These are phyloP conservation scores for Sphagnum contortum DNA, from an alignment of 225 moss, liverwort and hornwort species.

Conservation along the genomic window DNA sequence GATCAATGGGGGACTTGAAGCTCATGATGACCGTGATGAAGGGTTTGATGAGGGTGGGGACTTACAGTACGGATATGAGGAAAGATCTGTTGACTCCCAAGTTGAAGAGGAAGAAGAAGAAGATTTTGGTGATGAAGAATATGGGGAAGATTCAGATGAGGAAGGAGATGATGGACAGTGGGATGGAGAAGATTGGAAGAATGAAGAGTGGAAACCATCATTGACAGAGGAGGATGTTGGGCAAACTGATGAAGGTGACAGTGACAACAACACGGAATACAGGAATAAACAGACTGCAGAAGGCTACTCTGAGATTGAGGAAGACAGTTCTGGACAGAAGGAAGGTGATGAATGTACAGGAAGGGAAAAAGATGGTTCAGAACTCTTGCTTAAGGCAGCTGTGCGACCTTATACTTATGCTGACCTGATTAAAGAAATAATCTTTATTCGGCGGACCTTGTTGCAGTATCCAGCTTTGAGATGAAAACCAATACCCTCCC, in stretches of 20 bases:
- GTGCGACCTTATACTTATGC: conserved; percentile 62
- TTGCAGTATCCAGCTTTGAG: conserved; percentile 31
- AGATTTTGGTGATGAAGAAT: conserved; percentile 14
- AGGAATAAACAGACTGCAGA: conserved; percentile 20
- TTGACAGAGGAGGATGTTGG: conserved; percentile 19
- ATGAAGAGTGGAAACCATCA: conserved; percentile 33
- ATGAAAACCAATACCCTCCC: background rate
- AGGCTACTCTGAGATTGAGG: conserved; percentile 14
- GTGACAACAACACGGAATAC: background rate
- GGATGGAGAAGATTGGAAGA: conserved; percentile 27
- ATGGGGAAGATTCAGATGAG: conserved; percentile 10
- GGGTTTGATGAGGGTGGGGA: conserved; percentile 3
- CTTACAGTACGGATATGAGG: too few species aligned
- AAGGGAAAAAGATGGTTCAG: conserved; percentile 5
- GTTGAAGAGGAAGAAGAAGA: background rate
- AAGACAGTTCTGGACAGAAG: conserved; percentile 1
- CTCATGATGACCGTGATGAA: conserved; percentile 1
- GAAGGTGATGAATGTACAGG: conserved; percentile 4
- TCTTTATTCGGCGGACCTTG: conserved; percentile 34
- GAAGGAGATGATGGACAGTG: conserved; percentile 13
- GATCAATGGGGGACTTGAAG: background rate
- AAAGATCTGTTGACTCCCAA: background rate
- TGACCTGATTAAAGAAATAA: conserved; percentile 58
- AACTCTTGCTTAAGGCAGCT: conserved; percentile 36
- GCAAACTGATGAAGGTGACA: conserved; percentile 14